Percentiles rank a stretch among this genome's conserved stretches.
Evolutionary conservation across 1,284 basidiomycete species (phyloP).

Genomic region (Phellopilus nigrolimitatus): DNA sequence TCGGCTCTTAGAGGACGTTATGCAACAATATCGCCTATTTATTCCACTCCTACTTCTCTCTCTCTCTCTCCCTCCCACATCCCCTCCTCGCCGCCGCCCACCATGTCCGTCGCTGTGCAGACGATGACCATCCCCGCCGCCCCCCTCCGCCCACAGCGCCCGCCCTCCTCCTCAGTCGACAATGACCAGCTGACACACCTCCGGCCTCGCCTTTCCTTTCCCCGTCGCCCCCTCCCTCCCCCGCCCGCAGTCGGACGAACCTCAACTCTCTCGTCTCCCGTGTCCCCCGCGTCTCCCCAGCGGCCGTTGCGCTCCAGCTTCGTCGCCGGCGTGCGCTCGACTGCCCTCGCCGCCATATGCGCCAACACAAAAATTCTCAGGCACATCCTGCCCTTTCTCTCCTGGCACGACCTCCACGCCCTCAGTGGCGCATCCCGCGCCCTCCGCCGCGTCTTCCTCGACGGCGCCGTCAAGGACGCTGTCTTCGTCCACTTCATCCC

Average conservation of each 20-base stretch:
- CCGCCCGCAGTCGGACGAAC: not conserved
- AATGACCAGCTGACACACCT: constrained; percentile 4
- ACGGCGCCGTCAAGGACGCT: constrained; percentile 40
- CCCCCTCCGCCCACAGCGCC: not conserved
- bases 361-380: constrained; percentile 32
- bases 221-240: constrained; percentile 12
- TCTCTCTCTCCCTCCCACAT: not conserved
- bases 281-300: constrained; percentile 6
- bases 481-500: constrained; percentile 58
- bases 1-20: not conserved
- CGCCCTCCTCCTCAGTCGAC: not conserved
- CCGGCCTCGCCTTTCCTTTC: not conserved
- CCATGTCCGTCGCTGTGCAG: constrained; percentile 18
- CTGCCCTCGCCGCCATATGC: constrained; percentile 10
- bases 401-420: constrained; percentile 52
- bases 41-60: not conserved
- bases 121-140: constrained; percentile 1
- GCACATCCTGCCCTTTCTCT: constrained; percentile 36
- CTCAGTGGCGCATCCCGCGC: constrained; percentile 46
- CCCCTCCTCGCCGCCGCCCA: not conserved
- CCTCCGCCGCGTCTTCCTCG: constrained; percentile 41
- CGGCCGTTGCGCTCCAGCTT: constrained; percentile 7
- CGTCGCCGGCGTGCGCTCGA: constrained; percentile 4
- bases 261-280: not conserved
- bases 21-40: not conserved